Base-by-base conservation (phyloP, 352 stramenopile species). In the Pythium oligandrum region DNA sequence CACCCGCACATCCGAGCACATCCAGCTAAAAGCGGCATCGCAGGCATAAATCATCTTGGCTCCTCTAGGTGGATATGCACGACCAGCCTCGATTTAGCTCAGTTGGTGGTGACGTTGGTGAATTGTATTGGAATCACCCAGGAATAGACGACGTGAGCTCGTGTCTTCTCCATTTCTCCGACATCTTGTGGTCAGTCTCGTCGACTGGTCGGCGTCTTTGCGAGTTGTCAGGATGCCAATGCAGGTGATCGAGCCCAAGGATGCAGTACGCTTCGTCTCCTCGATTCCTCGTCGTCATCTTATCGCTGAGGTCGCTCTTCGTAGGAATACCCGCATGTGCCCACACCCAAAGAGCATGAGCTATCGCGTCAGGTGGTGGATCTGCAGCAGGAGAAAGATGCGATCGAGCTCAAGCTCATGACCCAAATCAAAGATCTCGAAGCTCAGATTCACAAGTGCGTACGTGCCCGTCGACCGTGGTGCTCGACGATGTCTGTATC, bases 291-390 rank as follows among this genome's bases (percentile, higher is more conserved):
- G 17, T 26, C 17, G 17, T 26, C 17, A 26, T 26, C 17, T 0
- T 26, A 26, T 26, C 17, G 17, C 17, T 26, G 17, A 26, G 17
- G 17, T 26, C 40, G n/a, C 44, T 40, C 5, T 30, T n/a, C 5
- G 11, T 51, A 91, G 80, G 71, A 78, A 47, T 91, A 91, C 38
- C 77, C 81, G 12, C 60, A 73, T 5, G 78, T 91, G 3, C 78
- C 81, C 37, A 91, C 81, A 17, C 78, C 78, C 6, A 86, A 91
- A 34, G 81, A 89, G 52, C 60, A 88, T 26, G 78, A 85, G 49
- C 63, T 91, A 2, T 88, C 78, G 31, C 71, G 75, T 1, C 75
- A 88, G 42, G 67, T 91, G 4, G 62, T 89, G 4, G 68, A 70
- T 2, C 53, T 89, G 33, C 78, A 89, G 53, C 73, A 87, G 52